Conservation (phyloP, 2,329 filamentous ascomycete genomes). For the Penicillium capsulatum region DNA sequence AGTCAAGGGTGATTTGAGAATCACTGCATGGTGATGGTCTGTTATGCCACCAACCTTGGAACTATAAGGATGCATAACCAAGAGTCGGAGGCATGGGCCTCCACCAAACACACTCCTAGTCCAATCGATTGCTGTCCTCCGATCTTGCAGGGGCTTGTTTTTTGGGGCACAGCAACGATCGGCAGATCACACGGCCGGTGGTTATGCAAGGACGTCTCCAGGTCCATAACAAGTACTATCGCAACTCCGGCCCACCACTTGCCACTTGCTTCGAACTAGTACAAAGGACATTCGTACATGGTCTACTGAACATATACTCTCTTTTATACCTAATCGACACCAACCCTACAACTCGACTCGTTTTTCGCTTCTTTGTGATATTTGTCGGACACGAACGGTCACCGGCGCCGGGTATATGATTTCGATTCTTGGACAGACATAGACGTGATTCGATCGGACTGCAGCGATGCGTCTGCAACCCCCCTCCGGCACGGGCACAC, state of each 20-base stretch:
- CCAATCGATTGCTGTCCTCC: conserved; percentile 5
- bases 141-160: conserved; percentile 2
- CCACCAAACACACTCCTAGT: conserved; percentile 6
- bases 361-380: conserved; percentile 4
- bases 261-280: conserved; percentile 1
- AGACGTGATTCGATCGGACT: background rate
- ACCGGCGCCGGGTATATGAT: conserved; percentile 15
- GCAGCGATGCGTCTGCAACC: conserved; percentile 18
- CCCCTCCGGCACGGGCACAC: conserved; percentile 12
- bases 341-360: conserved; percentile 1
- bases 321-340: conserved; percentile 6
- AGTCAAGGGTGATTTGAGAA: conserved; percentile 1
- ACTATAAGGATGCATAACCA: conserved; percentile 8
- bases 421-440: conserved; percentile 7
- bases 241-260: background rate
- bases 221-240: conserved; percentile 8
- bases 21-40: conserved; percentile 1
- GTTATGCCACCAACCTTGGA: no score
- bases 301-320: conserved; percentile 13
- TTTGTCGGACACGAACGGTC: conserved; percentile 6
- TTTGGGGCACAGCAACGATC: conserved; percentile 7
- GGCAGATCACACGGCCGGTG: conserved; percentile 9
- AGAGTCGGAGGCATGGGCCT: conserved; percentile 9
- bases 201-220: conserved; percentile 17
- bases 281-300: conserved; percentile 1